These are phyloP conservation scores for Zea luxurians DNA, from an alignment of 176 grass and related monocot genomes.

Conservation along the genomic window DNA sequence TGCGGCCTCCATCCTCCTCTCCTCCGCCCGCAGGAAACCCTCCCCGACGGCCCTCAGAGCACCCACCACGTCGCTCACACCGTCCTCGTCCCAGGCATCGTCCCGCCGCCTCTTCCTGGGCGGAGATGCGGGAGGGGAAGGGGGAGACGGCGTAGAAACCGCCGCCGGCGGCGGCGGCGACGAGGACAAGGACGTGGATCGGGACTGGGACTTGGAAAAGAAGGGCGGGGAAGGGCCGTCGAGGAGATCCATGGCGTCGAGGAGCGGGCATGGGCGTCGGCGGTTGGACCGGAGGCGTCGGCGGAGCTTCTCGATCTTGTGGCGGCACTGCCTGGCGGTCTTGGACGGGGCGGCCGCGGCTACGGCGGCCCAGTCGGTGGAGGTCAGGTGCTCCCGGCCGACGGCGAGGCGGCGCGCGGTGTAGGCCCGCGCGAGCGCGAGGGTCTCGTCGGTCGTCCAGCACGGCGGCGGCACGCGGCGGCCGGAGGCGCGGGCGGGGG, in stretches of 20 bases:
- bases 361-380: conserved; percentile 61
- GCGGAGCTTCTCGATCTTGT: conserved; percentile 85
- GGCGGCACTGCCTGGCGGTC: conserved; percentile 72
- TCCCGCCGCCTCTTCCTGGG: conserved; percentile 45
- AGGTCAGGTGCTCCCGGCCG: conserved; percentile 58
- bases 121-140: conserved; percentile 17
- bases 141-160: conserved; percentile 21
- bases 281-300: conserved; percentile 53
- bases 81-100: conserved; percentile 29
- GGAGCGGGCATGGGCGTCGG: conserved; percentile 53
- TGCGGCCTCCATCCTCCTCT: conserved; percentile 67
- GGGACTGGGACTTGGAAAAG: conserved; percentile 34
- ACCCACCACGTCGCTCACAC: conserved; percentile 39
- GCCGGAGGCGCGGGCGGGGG: conserved; percentile 14
- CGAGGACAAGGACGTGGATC: conserved; percentile 22
- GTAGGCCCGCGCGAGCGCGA: conserved; percentile 60
- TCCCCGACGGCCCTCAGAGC: conserved; percentile 62
- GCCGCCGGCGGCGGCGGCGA: conserved; percentile 25
- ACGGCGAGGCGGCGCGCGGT: conserved; percentile 57
- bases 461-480: conserved; percentile 61
- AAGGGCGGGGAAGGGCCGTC: conserved; percentile 34
- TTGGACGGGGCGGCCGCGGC: conserved; percentile 59
- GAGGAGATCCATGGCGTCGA: conserved; percentile 52
- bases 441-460: conserved; percentile 64
- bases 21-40: conserved; percentile 66